A percentile compares a stretch with the other conserved stretches of the same genome.
Evolutionary conservation across 805 yeast species (phyloP).

Genomic region (Millerozyma miso): DNA sequence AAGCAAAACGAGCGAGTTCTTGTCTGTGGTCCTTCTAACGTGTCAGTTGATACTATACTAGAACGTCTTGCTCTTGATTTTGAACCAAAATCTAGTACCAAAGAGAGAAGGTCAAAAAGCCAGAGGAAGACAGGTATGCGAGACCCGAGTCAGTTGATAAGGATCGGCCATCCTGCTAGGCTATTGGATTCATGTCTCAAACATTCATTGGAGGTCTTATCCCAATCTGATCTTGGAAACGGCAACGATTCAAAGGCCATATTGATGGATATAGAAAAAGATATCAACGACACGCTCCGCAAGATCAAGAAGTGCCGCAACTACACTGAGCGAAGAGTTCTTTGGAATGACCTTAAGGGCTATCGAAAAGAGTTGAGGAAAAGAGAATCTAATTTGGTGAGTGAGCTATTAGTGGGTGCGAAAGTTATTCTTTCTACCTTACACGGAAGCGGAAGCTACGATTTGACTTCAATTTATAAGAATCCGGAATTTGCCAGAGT

Average conservation of each 20-base stretch:
- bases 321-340: slow-evolving; percentile 58
- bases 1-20: slow-evolving; percentile 50
- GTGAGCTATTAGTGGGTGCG: slow-evolving; percentile 54
- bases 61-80: slow-evolving; percentile 56
- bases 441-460: slow-evolving; percentile 82
- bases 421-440: slow-evolving; percentile 77
- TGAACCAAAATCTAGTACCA: slow-evolving; percentile 6
- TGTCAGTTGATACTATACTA: slow-evolving; percentile 84
- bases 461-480: slow-evolving; percentile 51
- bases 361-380: slow-evolving; percentile 64
- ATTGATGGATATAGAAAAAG: slow-evolving; percentile 62
- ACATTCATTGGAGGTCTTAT: slow-evolving; percentile 74
- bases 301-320: slow-evolving; percentile 57
- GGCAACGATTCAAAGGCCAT: slow-evolving; percentile 35
- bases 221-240: slow-evolving; percentile 55
- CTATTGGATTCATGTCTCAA: slow-evolving; percentile 54
- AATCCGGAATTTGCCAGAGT: slow-evolving; percentile 14
- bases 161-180: slow-evolving; percentile 95
- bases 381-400: slow-evolving; percentile 62
- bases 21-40: slow-evolving; percentile 93
- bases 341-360: slow-evolving; percentile 65
- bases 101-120: slow-evolving; percentile 16
- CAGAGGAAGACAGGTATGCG: slow-evolving; percentile 24
- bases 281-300: slow-evolving; percentile 59
- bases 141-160: slow-evolving; percentile 45